These are phyloP conservation scores for Uromyces viciae-fabae DNA, from an alignment of 1,284 basidiomycete species.

Conservation along the genomic window DNA sequence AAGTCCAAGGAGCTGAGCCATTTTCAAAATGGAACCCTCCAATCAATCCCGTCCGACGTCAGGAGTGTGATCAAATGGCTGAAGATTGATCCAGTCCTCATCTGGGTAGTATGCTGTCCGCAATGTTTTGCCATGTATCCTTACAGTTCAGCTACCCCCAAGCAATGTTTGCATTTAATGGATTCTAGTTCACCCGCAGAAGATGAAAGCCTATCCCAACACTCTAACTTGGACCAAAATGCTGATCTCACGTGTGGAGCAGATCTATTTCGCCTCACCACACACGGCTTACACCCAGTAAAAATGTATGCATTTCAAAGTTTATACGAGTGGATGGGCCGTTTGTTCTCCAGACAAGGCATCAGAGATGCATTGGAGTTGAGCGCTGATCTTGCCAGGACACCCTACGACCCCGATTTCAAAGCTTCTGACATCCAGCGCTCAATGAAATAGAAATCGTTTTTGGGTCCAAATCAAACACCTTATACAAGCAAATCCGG, in stretches of 20 bases:
- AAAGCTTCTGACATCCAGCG: background rate
- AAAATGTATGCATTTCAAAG: conserved; percentile 23
- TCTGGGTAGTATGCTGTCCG: conserved; percentile 17
- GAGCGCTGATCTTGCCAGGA: background rate
- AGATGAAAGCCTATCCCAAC: no score
- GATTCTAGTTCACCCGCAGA: no score
- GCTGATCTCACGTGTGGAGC: background rate
- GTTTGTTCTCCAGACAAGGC: background rate
- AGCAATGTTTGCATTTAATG: background rate
- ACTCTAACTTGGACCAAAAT: no score
- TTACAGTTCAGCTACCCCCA: background rate
- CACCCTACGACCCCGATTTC: background rate
- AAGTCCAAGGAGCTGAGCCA: background rate
- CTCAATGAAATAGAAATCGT: conserved; percentile 1
- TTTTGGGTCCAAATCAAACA: background rate
- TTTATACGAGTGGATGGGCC: conserved; percentile 6
- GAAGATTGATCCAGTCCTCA: conserved; percentile 15
- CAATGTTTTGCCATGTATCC: conserved; percentile 34
- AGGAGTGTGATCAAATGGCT: conserved; percentile 14
- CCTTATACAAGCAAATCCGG: background rate
- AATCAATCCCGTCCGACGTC: background rate
- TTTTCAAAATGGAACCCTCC: background rate
- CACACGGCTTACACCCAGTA: background rate
- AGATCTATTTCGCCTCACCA: background rate
- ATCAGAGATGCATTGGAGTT: background rate